Conservation (phyloP, 1,139 yeast genomes). For the Suhomyces yuchorum region DNA sequence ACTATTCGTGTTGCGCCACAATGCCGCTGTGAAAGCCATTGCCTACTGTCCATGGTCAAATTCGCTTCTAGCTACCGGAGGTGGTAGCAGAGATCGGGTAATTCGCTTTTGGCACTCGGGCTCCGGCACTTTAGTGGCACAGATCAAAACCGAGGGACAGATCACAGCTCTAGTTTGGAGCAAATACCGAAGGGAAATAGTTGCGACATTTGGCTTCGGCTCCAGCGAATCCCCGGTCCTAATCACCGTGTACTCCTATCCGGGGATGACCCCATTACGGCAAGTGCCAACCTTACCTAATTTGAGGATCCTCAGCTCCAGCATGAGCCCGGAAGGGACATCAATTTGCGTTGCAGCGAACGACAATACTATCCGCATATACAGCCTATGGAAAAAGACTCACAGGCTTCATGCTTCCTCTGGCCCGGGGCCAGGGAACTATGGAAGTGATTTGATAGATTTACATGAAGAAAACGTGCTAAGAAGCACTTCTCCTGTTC, state of each 20-base stretch:
- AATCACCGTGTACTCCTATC: conserved; percentile 65
- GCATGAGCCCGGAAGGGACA: conserved; percentile 61
- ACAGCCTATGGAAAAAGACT: conserved; percentile 60
- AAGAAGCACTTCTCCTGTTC: conserved; percentile 6
- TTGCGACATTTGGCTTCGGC: conserved; percentile 82
- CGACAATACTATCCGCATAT: conserved; percentile 75
- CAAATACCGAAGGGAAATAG: conserved; percentile 57
- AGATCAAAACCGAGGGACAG: conserved; percentile 65
- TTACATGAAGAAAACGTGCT: conserved; percentile 53
- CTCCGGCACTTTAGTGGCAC: conserved; percentile 67
- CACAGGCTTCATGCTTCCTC: conserved; percentile 30
- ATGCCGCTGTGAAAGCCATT: conserved; percentile 47
- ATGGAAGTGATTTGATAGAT: conserved; percentile 63
- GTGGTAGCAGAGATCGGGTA: conserved; percentile 45
- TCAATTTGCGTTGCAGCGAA: conserved; percentile 73
- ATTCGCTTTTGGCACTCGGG: conserved; percentile 81
- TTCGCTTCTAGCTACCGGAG: conserved; percentile 46
- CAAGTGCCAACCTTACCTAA: conserved; percentile 56
- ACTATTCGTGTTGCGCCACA: conserved; percentile 46
- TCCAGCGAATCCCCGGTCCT: conserved; percentile 33
- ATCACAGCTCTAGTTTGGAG: conserved; percentile 84
- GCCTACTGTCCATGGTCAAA: conserved; percentile 50
- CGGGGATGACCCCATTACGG: conserved; percentile 52
- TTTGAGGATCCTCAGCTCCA: conserved; percentile 65
- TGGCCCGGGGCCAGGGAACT: conserved; percentile 39